Conservation (phyloP, 2,329 filamentous ascomycete genomes). For the Talaromyces sp. region DNA sequence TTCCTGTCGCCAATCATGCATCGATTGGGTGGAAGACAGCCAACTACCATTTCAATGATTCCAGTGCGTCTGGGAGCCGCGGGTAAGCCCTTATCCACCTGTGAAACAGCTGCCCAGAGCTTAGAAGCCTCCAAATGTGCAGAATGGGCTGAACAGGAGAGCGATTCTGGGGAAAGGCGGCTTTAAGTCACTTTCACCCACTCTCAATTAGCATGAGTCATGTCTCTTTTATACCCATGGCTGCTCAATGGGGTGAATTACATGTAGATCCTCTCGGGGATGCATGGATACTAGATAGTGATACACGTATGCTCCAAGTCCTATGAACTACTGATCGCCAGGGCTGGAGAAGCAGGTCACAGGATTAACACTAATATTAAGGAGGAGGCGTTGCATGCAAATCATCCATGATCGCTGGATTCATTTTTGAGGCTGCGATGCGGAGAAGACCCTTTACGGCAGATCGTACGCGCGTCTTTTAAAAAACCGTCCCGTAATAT, state of each 20-base stretch:
- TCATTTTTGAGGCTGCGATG: background rate
- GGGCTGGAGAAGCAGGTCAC: background rate
- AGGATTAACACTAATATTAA: background rate
- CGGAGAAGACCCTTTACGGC: background rate
- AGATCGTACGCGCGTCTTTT: background rate
- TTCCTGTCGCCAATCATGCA: background rate
- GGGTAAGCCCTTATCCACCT: background rate
- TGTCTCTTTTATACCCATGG: background rate
- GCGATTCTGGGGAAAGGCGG: background rate
- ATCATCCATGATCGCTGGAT: background rate
- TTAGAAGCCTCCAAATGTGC: background rate
- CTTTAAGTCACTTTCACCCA: background rate
- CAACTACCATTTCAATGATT: background rate
- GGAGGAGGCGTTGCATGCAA: background rate
- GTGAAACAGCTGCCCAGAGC: background rate
- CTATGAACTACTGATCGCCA: background rate
- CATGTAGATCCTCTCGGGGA: background rate
- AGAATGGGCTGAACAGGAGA: background rate
- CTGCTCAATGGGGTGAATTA: too few relatives aligned
- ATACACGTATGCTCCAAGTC: background rate
- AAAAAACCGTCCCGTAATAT: background rate
- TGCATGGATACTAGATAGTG: too few relatives aligned
- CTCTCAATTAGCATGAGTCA: background rate
- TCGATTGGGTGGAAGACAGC: background rate
- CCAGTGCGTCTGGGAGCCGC: background rate